These are phyloP conservation scores for Penicillium goetzii DNA, from an alignment of 495 filamentous ascomycete genomes.

Conservation along the genomic window DNA sequence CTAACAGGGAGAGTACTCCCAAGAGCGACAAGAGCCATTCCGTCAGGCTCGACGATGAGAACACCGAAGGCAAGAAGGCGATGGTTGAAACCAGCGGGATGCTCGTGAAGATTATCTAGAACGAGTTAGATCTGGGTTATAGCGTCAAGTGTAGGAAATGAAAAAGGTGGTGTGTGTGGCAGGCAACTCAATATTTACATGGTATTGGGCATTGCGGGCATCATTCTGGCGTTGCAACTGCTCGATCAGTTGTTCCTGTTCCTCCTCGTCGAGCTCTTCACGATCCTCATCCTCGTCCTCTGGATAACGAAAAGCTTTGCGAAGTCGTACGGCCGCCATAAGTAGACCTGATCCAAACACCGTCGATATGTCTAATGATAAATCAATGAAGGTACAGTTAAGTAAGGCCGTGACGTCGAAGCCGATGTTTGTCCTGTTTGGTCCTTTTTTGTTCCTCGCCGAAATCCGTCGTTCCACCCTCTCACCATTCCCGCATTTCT, in stretches of 20 bases:
- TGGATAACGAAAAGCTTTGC: constrained; percentile 66
- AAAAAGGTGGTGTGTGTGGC: not conserved
- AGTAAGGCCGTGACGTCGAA: constrained; percentile 12
- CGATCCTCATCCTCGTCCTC: constrained; percentile 53
- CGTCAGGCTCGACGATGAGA: constrained; percentile 29
- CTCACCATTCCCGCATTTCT: not conserved
- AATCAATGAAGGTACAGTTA: not conserved
- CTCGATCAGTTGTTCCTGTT: constrained; percentile 73
- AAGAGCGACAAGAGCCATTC: constrained; percentile 55
- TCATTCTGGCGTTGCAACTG: constrained; percentile 60
- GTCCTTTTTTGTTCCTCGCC: constrained; percentile 11
- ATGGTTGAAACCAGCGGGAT: constrained; percentile 57
- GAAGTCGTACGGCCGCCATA: constrained; percentile 59
- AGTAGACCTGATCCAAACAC: not conserved
- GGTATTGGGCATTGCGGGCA: constrained; percentile 61
- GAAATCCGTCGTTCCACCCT: constrained; percentile 8
- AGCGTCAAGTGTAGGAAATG: not conserved
- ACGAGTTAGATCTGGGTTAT: not conserved
- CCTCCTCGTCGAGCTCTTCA: constrained; percentile 67
- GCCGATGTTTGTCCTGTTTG: constrained; percentile 46
- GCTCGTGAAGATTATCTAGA: constrained; percentile 57
- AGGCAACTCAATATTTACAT: constrained; percentile 36
- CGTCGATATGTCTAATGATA: not conserved
- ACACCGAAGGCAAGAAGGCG: constrained; percentile 57
- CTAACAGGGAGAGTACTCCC: constrained; percentile 59